A percentile compares a stretch with the other conserved stretches of the same genome.
Conservation (phyloP, 2,329 filamentous ascomycete species). For the Colletotrichum paranaense region DNA sequence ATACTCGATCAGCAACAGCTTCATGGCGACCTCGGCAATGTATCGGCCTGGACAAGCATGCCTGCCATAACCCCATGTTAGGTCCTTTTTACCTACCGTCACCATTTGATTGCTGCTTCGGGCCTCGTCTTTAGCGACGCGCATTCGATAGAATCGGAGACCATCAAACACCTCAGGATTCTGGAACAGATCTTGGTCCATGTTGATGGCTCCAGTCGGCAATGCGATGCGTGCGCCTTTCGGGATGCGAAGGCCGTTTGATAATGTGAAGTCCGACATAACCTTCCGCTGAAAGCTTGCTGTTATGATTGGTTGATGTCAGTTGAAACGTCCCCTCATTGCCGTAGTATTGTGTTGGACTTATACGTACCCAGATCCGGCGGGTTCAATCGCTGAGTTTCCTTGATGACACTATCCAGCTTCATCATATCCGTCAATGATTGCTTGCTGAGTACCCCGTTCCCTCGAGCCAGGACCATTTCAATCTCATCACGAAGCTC, state of each 20-base stretch:
- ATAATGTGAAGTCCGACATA: not conserved
- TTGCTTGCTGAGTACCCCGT: no score
- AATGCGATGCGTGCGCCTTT: conserved; percentile 1
- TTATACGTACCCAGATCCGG: no score
- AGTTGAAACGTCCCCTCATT: no score
- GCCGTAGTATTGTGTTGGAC: no score
- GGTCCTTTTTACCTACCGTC: conserved; percentile 1
- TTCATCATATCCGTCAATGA: no score
- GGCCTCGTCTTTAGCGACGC: no score
- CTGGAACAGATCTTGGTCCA: not conserved
- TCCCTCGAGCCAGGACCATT: no score
- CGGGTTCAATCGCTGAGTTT: no score
- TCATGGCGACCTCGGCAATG: conserved; percentile 3
- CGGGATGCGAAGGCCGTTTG: conserved; percentile 5
- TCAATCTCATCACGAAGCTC: no score
- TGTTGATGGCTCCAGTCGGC: conserved; percentile 1
- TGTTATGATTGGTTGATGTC: no score
- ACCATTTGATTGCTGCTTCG: not conserved
- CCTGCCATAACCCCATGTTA: conserved; percentile 10
- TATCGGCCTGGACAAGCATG: conserved; percentile 6
- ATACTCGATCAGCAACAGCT: conserved; percentile 7
- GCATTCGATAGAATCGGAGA: not conserved
- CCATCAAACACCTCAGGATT: not conserved
- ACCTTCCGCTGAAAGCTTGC: no score
- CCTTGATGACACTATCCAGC: no score